phyloP scores from a whole-genome alignment of 1,284 basidiomycete species.

The Ustilago curta region DNA sequence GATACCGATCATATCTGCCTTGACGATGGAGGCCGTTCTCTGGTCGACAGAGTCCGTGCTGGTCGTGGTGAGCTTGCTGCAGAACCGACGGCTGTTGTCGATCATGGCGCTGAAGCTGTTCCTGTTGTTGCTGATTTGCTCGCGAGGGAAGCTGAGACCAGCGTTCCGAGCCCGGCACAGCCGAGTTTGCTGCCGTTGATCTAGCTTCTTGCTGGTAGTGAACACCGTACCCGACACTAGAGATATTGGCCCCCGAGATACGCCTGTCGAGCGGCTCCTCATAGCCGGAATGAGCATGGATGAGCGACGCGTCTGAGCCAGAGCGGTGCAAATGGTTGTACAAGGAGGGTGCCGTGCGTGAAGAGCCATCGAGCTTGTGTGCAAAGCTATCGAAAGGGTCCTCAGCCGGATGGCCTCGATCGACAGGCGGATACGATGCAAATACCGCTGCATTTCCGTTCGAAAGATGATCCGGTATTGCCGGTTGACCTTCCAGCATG shows the following conservation, averaged over 20 bases:
- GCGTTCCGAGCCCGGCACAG: not conserved
- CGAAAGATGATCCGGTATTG: not conserved
- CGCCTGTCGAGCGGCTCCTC: not conserved
- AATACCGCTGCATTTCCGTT: not conserved
- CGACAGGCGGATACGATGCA: not conserved
- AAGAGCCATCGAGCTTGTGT: not conserved
- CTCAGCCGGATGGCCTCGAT: not conserved
- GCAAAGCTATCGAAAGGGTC: not conserved
- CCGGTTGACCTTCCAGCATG: not conserved
- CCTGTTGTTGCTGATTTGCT: not conserved
- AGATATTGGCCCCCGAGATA: not conserved
- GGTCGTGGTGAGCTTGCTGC: not conserved
- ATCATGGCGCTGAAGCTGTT: not conserved
- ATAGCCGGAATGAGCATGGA: not conserved
- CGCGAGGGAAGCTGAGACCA: conserved; percentile 5
- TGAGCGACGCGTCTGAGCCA: conserved; percentile 7
- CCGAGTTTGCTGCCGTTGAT: not conserved
- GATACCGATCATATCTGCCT: conserved; percentile 1
- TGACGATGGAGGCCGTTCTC: not conserved
- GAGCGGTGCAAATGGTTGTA: conserved; percentile 1
- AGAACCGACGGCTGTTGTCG: not conserved
- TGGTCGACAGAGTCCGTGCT: not conserved
- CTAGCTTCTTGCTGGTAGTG: conserved; percentile 1
- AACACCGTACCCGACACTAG: not conserved
- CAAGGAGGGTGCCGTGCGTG: not conserved